phyloP scores from a whole-genome alignment of 768 basidiomycete genomes.

The Trichaptum fuscoviolaceum region DNA sequence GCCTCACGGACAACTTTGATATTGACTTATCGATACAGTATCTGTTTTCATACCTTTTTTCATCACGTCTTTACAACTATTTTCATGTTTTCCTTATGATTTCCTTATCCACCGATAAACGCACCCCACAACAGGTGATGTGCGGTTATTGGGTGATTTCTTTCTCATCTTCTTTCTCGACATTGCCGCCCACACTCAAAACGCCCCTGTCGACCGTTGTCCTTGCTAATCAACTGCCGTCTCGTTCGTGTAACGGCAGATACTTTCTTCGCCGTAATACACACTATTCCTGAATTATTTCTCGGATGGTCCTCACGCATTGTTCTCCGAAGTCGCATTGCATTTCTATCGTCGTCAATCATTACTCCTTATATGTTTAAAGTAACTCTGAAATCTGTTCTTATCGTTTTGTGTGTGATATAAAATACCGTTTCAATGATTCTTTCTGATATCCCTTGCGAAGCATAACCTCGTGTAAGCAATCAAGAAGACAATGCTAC shows the following conservation, averaged over 20 bases:
- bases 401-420: background rate
- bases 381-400: constrained; percentile 1
- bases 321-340: constrained; percentile 1
- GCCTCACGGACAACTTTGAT: background rate
- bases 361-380: background rate
- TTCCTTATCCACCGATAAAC: constrained; percentile 15
- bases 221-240: background rate
- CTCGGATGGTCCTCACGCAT: background rate
- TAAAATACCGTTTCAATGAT: background rate
- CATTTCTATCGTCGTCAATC: constrained; percentile 1
- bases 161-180: background rate
- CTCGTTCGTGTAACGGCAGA: background rate
- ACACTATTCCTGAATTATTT: constrained; percentile 1
- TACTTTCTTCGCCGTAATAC: background rate
- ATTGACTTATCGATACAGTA: background rate
- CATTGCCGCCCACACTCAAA: background rate
- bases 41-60: constrained; percentile 8
- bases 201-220: constrained; percentile 1
- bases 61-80: constrained; percentile 22
- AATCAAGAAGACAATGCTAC: background rate
- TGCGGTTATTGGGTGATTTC: background rate
- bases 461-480: background rate
- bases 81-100: constrained; percentile 31
- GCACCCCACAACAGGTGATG: background rate
- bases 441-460: background rate